Base-by-base conservation (phyloP, 1,284 basidiomycete species). In the Cronartium ribicola region DNA sequence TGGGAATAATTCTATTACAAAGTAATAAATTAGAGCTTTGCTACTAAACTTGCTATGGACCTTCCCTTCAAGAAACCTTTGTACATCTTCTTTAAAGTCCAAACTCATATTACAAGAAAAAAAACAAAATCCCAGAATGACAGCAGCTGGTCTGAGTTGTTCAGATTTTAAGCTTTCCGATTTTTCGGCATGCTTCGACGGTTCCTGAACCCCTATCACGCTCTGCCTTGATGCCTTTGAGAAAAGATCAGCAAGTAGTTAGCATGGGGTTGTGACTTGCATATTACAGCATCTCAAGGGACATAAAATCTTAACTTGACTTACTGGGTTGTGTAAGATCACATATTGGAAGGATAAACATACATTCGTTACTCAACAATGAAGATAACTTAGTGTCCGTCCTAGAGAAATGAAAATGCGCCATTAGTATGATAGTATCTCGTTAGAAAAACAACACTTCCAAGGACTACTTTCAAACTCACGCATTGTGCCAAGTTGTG, bases 331-430 rank as follows among this genome's bases (percentile, higher is more conserved):
- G 57, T 8, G 71, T 73, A 1, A 73, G 51, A 66, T 73, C 71
- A 51, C 71, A 73, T n/a, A 73, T 61, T 17, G 71, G 71, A 61
- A 73, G 71, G 14, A 40, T 66, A 51, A 73, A 73, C 71, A 66
- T 73, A 55, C 71, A 73, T 44, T 73, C 51, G 7, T 44, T 41
- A 40, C 51, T 73, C 20, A 73, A 57, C 29, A 72, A 48, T 65
- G 62, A 62, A 64, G 48, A 46, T 4, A 64, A 43, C 10, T 72
- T 51, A 46, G 69, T 36, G 22, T 72, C 69, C 11, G 69, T 72
- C 8, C 69, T 72, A 59, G 6, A 43, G 10, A 17, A 2, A 39
- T 62, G 29, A 20, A 62, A 36, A 7, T n/a, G 2, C 39, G 60
- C 22, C 36, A 61, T 68, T 36, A 60, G 29, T 59, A 6, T 22